Evolutionary conservation across 768 basidiomycete genomes (phyloP).

Genomic region (Gloeopeniophorella convolvens): DNA sequence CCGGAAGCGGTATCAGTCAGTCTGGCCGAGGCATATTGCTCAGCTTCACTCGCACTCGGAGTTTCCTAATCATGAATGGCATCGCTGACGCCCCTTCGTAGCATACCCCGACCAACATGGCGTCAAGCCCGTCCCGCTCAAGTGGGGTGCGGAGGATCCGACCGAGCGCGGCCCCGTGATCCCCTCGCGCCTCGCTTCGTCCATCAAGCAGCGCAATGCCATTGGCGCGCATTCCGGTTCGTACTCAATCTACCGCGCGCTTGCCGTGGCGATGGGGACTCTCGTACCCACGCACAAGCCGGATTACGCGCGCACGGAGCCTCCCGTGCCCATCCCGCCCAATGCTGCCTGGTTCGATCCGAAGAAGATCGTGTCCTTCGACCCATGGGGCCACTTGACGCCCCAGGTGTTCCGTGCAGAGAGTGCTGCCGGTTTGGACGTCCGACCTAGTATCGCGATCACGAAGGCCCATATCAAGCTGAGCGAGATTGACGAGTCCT

Average conservation of each 20-base stretch:
- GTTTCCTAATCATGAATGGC: neutral
- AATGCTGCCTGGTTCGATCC: conserved; percentile 74
- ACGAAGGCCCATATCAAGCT: conserved; percentile 94
- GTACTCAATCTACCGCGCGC: conserved; percentile 91
- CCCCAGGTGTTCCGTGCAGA: conserved; percentile 62
- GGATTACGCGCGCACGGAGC: conserved; percentile 77
- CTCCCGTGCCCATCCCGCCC: conserved; percentile 72
- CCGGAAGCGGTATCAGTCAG: too few relatives aligned
- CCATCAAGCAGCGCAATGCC: conserved; percentile 88
- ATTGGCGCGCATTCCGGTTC: conserved; percentile 91
- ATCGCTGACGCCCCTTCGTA: conserved; percentile 20
- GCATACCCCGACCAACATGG: conserved; percentile 93
- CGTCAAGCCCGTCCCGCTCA: conserved; percentile 69
- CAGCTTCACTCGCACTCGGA: neutral
- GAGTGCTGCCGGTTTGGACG: conserved; percentile 68
- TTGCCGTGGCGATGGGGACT: conserved; percentile 86
- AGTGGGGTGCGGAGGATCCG: conserved; percentile 73
- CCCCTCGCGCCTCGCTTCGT: conserved; percentile 75
- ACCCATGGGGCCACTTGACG: conserved; percentile 89
- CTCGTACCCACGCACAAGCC: conserved; percentile 76
- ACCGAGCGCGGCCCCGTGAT: conserved; percentile 76
- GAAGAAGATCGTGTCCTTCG: conserved; percentile 82
- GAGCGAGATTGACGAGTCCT: conserved; percentile 82
- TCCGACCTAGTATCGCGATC: conserved; percentile 88
- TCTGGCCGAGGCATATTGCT: neutral